These are phyloP conservation scores for Ormosia emarginata DNA, from an alignment of 306 rosid species.

Conservation along the genomic window DNA sequence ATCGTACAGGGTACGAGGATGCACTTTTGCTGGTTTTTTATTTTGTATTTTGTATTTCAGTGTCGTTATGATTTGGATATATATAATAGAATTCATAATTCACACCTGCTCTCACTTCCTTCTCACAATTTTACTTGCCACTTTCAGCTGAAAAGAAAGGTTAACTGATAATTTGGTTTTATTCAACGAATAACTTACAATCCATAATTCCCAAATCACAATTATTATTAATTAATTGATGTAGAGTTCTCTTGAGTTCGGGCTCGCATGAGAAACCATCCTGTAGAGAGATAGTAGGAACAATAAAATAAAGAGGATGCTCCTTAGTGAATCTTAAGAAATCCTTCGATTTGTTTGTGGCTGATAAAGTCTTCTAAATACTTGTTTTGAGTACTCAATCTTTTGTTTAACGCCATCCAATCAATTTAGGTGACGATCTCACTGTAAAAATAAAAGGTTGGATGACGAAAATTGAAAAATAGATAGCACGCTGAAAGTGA, in stretches of 20 bases:
- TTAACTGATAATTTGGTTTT: neutral
- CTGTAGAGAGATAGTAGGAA: neutral
- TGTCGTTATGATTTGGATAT: neutral
- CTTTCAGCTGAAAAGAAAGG: neutral
- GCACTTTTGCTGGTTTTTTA: neutral
- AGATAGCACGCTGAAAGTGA: neutral
- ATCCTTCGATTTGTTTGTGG: neutral
- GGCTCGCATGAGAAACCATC: neutral
- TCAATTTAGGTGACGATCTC: neutral
- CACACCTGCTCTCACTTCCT: no score
- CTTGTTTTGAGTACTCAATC: neutral
- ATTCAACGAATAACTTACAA: neutral
- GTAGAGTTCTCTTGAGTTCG: neutral
- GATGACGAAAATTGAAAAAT: neutral
- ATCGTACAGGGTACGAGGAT: neutral
- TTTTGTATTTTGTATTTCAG: neutral
- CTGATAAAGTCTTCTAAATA: neutral
- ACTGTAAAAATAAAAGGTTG: neutral
- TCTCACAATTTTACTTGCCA: neutral
- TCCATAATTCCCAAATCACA: neutral
- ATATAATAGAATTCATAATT: no score
- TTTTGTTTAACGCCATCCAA: neutral
- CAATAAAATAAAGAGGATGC: neutral
- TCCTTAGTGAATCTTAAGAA: neutral
- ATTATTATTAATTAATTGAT: neutral